Base-by-base conservation (phyloP, 2,329 filamentous ascomycete species). In the Aspergillus uvarum region DNA sequence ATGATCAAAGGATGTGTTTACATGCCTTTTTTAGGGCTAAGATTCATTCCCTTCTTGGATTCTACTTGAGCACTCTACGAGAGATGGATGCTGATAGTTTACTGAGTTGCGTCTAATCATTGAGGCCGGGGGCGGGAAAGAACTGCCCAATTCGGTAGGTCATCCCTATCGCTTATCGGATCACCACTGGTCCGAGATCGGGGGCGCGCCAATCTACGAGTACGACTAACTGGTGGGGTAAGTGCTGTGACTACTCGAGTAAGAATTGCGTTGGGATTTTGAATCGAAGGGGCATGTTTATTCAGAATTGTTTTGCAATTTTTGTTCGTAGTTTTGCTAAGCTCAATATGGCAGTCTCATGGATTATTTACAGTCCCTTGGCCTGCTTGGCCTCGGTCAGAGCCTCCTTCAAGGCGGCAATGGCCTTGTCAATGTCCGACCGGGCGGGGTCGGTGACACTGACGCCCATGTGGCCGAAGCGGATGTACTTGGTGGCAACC, bases 391-490 rank as follows among this genome's bases (percentile, higher is more conserved):
- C 89, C 77, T 96, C 93, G 1, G 81, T 75, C 64, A 98, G 79
- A 8, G 88, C 87, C 58, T 88, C 85, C 79, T 89, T 88, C 67
- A 99, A 78, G 49, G 91, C 90, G 67, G 87, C 82, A 63, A 98
- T 82, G 1, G 94, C 95, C 70, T 89, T 90, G 65, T 96, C 90
- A 68, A 98, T 87, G 74, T 99, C 92, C 55, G 84, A 84, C 64
- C 93, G 85, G 63, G 85, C 86, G 29, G 91, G 85, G 72, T 97
- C 91, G 70, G 88, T 91, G 67, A 93, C 89, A 73, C 90, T 95
- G 63, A 98, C 91, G 68, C 95, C 95, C 95, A 99, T 99, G 77
- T 98, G 95, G 48, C 95, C 95, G 71, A 99, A 95, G 29, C 95
- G 87, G 68, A 99, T 90, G 76, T 99, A 99, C 81, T 91, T 95